These are phyloP conservation scores for Craterostigma plantagineum DNA, from an alignment of 257 asterid genomes.

Conservation along the genomic window DNA sequence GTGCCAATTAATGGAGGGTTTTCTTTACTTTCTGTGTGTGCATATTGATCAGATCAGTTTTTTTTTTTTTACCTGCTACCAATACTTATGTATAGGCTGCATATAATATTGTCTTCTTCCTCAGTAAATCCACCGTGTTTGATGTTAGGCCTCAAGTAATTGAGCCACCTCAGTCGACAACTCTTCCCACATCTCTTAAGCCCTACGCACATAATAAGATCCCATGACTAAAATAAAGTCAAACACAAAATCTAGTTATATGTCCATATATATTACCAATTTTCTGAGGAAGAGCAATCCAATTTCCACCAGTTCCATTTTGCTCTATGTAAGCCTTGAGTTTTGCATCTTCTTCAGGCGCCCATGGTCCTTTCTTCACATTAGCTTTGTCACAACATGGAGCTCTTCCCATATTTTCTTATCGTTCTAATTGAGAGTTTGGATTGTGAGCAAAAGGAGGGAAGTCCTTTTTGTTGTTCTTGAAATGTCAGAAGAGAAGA, in stretches of 20 bases:
- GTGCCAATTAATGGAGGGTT: constrained; percentile 8
- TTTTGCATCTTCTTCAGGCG: constrained; percentile 86
- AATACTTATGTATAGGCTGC: constrained; percentile 90
- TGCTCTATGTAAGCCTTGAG: constrained; percentile 75
- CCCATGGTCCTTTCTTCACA: constrained; percentile 95
- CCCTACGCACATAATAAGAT: no score
- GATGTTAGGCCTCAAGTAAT: constrained; percentile 78
- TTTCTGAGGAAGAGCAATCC: constrained; percentile 99
- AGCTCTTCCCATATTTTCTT: constrained; percentile 60
- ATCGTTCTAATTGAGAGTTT: background rate
- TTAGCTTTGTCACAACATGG: constrained; percentile 94
- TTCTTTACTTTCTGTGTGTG: constrained; percentile 6
- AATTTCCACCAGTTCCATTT: constrained; percentile 71
- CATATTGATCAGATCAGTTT: background rate
- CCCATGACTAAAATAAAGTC: background rate
- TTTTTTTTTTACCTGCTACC: constrained; percentile 76
- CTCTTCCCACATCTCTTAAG: constrained; percentile 95
- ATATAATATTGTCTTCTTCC: constrained; percentile 90
- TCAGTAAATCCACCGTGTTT: constrained; percentile 95
- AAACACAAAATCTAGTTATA: background rate
- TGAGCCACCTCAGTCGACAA: constrained; percentile 84
- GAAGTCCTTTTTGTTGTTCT: constrained; percentile 7
- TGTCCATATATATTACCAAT: constrained; percentile 47
- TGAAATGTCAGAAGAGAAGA: constrained; percentile 38
- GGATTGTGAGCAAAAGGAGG: background rate